Conservation (phyloP, 129 eudicot species). For the Helichrysum umbraculigerum region DNA sequence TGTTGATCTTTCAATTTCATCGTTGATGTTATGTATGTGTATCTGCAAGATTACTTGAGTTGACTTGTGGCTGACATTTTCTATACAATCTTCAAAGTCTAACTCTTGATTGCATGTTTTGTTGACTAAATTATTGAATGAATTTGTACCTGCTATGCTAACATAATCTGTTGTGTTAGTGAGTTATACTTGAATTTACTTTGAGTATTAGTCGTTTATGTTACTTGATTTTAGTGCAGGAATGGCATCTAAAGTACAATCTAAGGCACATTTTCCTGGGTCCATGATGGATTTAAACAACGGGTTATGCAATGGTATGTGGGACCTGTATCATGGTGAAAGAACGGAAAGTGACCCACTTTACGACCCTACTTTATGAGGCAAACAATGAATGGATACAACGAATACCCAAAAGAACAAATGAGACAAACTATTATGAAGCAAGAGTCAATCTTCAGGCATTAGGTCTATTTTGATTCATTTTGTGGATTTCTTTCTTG, state of each 20-base stretch:
- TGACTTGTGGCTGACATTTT: neutral
- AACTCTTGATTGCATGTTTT: neutral
- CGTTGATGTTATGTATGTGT: neutral
- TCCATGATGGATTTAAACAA: conserved; percentile 46
- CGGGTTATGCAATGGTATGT: conserved; percentile 41
- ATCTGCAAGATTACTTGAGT: conserved; percentile 4
- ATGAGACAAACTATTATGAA: conserved; percentile 60
- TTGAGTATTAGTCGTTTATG: neutral
- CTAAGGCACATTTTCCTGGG: conserved; percentile 47
- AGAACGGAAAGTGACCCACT: conserved; percentile 32
- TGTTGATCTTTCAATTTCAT: conserved; percentile 19
- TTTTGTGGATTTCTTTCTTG: neutral
- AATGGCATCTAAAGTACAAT: conserved; percentile 74
- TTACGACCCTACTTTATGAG: conserved; percentile 26
- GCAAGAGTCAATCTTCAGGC: conserved; percentile 67
- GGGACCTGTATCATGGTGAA: conserved; percentile 47
- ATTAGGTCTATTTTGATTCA: conserved; percentile 49
- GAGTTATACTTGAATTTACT: neutral
- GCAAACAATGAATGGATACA: conserved; percentile 37
- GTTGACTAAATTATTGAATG: neutral
- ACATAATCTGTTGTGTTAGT: neutral
- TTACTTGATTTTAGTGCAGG: conserved; percentile 38
- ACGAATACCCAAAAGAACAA: conserved; percentile 41
- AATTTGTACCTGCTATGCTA: neutral
- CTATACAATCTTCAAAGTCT: neutral